Conservation (phyloP, 2,329 filamentous ascomycete species). For the Verticillium alfalfae region DNA sequence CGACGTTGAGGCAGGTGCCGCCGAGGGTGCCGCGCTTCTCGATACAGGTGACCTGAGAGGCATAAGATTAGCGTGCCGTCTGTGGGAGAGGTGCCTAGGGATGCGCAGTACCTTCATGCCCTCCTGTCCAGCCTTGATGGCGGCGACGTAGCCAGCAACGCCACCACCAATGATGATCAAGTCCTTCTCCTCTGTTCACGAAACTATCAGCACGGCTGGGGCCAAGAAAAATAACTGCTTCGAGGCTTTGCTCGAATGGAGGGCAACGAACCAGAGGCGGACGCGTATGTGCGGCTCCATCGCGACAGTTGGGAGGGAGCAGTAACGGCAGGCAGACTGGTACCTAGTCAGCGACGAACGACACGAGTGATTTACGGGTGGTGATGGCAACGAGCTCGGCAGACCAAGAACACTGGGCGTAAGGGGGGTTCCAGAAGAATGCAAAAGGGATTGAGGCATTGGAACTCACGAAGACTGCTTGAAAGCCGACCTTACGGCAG, state of each 20-base stretch:
- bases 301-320: slow-evolving; percentile 38
- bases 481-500: slow-evolving; percentile 51
- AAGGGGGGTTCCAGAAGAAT: not conserved
- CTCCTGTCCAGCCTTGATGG: slow-evolving; percentile 97
- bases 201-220: slow-evolving; percentile 11
- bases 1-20: slow-evolving; percentile 97
- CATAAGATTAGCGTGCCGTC: slow-evolving; percentile 4
- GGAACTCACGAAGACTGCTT: slow-evolving; percentile 42
- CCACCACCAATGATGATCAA: slow-evolving; percentile 96
- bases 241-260: not conserved
- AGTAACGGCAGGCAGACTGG: slow-evolving; percentile 44
- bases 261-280: slow-evolving; percentile 44
- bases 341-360: slow-evolving; percentile 3
- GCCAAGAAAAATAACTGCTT: slow-evolving; percentile 12
- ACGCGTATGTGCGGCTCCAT: slow-evolving; percentile 55
- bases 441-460: slow-evolving; percentile 2
- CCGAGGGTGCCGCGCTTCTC: slow-evolving; percentile 95
- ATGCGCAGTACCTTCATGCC: slow-evolving; percentile 71
- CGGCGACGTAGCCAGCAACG: slow-evolving; percentile 96
- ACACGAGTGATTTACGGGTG: slow-evolving; percentile 13
- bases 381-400: not conserved
- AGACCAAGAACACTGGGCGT: not conserved
- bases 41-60: slow-evolving; percentile 79
- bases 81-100: slow-evolving; percentile 6
- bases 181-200: slow-evolving; percentile 75